These are phyloP conservation scores for Salix exigua DNA, from an alignment of 345 rosid species.

Conservation along the genomic window DNA sequence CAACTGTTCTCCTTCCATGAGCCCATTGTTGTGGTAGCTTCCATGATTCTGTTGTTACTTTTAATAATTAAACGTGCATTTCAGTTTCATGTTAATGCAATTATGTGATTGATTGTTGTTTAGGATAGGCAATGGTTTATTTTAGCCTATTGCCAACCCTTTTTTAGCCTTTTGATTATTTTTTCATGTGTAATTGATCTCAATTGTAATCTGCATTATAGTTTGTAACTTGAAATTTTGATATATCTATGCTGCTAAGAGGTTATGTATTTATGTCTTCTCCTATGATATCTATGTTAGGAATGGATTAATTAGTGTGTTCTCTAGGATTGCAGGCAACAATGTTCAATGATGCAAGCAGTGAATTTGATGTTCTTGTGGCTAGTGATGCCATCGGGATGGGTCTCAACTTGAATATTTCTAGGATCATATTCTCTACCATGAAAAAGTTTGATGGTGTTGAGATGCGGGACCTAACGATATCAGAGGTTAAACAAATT, in stretches of 20 bases:
- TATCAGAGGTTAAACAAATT: conserved; percentile 90
- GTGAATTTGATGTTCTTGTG: conserved; percentile 90
- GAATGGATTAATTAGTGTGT: conserved; percentile 16
- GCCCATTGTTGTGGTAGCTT: no score
- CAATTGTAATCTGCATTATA: neutral
- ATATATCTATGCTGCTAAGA: neutral
- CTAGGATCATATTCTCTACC: conserved; percentile 81
- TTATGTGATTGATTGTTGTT: no score
- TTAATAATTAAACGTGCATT: no score
- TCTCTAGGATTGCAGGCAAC: conserved; percentile 68
- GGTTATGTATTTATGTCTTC: neutral
- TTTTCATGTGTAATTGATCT: neutral
- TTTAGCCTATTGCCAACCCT: no score
- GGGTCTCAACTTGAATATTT: conserved; percentile 91
- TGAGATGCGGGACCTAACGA: conserved; percentile 61
- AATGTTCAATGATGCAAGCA: conserved; percentile 75
- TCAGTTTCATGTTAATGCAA: no score
- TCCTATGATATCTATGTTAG: conserved; percentile 1
- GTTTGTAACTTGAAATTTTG: neutral
- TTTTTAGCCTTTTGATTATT: neutral
- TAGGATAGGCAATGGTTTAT: neutral
- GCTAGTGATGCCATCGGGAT: conserved; percentile 98
- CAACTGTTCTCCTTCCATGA: no score
- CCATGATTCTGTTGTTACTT: no score
- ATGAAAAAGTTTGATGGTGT: conserved; percentile 72